Conservation (phyloP, 805 yeast species). For the Lipomyces kockii region DNA sequence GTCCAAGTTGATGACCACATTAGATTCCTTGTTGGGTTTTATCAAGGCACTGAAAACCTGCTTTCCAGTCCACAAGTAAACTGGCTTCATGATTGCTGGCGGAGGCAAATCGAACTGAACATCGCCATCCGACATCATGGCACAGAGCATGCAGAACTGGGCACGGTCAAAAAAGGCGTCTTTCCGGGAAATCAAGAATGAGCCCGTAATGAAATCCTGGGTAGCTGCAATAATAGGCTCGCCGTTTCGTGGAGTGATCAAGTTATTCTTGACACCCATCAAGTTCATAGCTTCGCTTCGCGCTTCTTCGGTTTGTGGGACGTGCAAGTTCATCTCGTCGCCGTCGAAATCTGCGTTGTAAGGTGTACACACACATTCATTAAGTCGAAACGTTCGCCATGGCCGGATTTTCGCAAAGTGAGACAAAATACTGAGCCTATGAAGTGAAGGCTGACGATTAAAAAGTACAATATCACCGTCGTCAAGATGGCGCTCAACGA, state of each 20-base stretch:
- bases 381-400: constrained; percentile 95
- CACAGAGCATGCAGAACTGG: constrained; percentile 74
- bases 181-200: constrained; percentile 88
- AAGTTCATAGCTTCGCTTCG: constrained; percentile 97
- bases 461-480: constrained; percentile 96
- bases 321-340: constrained; percentile 98
- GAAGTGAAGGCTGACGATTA: constrained; percentile 97
- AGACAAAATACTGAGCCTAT: constrained; percentile 88
- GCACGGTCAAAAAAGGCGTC: constrained; percentile 93
- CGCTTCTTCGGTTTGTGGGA: constrained; percentile 98
- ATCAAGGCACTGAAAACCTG: constrained; percentile 89
- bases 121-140: constrained; percentile 96
- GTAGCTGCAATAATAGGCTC: constrained; percentile 99
- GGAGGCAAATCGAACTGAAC: constrained; percentile 92
- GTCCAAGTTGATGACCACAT: constrained; percentile 86
- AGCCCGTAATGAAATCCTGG: constrained; percentile 98
- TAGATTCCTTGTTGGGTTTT: constrained; percentile 74
- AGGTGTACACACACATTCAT: constrained; percentile 99
- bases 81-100: constrained; percentile 91
- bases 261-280: constrained; percentile 96
- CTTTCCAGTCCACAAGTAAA: constrained; percentile 93
- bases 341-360: constrained; percentile 99
- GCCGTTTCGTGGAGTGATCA: constrained; percentile 95
- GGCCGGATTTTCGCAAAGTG: constrained; percentile 97
- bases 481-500: constrained; percentile 94